Evolutionary conservation across 1,284 basidiomycete genomes (phyloP).

Genomic region (Trametes sp.): DNA sequence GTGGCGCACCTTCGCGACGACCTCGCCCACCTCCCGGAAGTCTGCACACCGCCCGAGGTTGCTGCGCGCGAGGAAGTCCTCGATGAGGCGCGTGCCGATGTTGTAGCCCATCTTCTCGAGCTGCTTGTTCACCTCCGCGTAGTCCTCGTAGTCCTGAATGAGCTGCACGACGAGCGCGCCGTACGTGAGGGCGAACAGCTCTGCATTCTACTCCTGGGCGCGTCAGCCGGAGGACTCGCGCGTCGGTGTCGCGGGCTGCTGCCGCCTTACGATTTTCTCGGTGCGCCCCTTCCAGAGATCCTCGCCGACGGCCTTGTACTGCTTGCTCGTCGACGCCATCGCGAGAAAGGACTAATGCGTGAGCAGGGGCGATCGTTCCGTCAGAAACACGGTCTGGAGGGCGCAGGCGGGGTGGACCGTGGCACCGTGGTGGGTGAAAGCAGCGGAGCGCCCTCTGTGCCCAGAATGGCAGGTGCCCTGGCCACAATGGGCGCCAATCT

Average conservation of each 20-base stretch:
- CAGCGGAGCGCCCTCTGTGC: conserved; percentile 11
- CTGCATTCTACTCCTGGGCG: conserved; percentile 78
- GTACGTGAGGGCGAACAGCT: conserved; percentile 97
- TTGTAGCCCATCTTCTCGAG: conserved; percentile 97
- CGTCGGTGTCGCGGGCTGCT: no score
- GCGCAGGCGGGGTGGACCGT: background rate
- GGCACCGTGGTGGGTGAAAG: background rate
- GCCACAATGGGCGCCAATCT: conserved; percentile 18
- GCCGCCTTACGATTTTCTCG: conserved; percentile 90
- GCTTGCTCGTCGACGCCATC: conserved; percentile 77
- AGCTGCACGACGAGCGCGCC: conserved; percentile 98
- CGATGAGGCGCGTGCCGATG: conserved; percentile 95
- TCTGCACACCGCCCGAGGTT: conserved; percentile 86
- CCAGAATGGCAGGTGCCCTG: background rate
- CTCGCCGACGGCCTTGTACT: conserved; percentile 85
- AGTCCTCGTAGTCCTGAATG: conserved; percentile 99
- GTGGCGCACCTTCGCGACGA: conserved; percentile 80
- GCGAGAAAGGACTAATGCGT: background rate
- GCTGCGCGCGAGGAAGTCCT: conserved; percentile 96
- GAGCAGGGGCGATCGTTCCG: conserved; percentile 2
- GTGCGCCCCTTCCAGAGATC: conserved; percentile 91
- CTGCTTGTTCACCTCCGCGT: conserved; percentile 87
- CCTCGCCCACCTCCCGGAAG: conserved; percentile 94
- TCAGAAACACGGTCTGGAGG: background rate
- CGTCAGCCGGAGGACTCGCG: conserved; percentile 30